Percentiles rank a stretch among this genome's conserved stretches.
phyloP scores from a whole-genome alignment of 352 stramenopile species.

The Phytophthora ramorum region DNA sequence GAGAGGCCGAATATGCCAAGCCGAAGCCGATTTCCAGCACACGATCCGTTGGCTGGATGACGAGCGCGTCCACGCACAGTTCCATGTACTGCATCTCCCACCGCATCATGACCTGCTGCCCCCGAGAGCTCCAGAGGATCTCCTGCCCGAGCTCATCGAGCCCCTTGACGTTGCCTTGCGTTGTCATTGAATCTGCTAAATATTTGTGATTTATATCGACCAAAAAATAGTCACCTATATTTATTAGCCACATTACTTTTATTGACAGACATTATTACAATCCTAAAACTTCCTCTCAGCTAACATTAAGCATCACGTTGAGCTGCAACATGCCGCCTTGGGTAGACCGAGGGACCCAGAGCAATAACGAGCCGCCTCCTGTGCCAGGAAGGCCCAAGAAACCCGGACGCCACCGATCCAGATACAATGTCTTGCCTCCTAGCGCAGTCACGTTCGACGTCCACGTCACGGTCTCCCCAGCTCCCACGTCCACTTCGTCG shows the following conservation, averaged over 20 bases:
- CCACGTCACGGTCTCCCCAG: conserved; percentile 35
- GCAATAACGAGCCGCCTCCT: conserved; percentile 40
- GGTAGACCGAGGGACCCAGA: conserved; percentile 43
- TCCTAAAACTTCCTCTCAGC: not conserved
- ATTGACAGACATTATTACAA: too few relatives aligned
- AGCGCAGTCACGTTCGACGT: conserved; percentile 24
- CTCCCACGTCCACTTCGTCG: conserved; percentile 37
- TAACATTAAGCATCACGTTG: conserved; percentile 9
- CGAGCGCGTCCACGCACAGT: conserved; percentile 67
- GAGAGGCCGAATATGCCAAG: conserved; percentile 79
- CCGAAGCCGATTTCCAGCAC: conserved; percentile 92
- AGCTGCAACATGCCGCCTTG: conserved; percentile 24
- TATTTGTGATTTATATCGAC: not conserved
- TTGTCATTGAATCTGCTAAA: conserved; percentile 33
- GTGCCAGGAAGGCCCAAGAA: conserved; percentile 37
- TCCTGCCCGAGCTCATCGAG: conserved; percentile 50
- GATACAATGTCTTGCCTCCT: conserved; percentile 48
- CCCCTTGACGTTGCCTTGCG: conserved; percentile 50
- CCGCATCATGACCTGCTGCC: conserved; percentile 91
- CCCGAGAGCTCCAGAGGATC: conserved; percentile 70
- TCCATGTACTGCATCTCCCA: conserved; percentile 90
- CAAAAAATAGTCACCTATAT: too few relatives aligned
- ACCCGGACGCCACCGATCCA: conserved; percentile 49
- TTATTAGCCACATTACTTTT: too few relatives aligned
- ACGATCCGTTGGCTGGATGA: conserved; percentile 45